Conservation (phyloP, 495 filamentous ascomycete genomes). For the Neurospora pannonica region DNA sequence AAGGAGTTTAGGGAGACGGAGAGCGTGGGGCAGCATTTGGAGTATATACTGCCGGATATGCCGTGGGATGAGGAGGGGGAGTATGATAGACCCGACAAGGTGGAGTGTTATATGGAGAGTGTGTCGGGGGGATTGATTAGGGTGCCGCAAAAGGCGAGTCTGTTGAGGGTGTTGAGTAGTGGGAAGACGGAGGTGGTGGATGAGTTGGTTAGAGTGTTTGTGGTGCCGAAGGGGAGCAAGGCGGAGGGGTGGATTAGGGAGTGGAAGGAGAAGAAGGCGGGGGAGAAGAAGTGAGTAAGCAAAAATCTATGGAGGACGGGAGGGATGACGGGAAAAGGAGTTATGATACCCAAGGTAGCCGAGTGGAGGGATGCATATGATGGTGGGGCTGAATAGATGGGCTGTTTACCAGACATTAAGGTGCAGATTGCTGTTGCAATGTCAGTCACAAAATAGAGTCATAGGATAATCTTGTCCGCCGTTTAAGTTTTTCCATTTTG, state of each 20-base stretch:
- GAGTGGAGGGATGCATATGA: background rate
- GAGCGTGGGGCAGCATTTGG: slow-evolving; percentile 59
- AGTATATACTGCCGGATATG: slow-evolving; percentile 59
- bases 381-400: background rate
- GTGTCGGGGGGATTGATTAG: slow-evolving; percentile 70
- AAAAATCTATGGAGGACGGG: too few species aligned
- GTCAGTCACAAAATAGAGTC: background rate
- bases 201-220: slow-evolving; percentile 68
- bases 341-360: background rate
- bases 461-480: background rate
- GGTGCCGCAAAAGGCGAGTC: slow-evolving; percentile 71
- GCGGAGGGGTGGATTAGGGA: slow-evolving; percentile 68
- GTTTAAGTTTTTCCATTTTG: background rate
- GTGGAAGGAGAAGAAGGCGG: slow-evolving; percentile 62
- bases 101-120: slow-evolving; percentile 92
- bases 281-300: slow-evolving; percentile 2
- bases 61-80: slow-evolving; percentile 74
- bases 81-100: slow-evolving; percentile 46
- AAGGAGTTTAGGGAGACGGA: slow-evolving; percentile 71
- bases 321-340: background rate
- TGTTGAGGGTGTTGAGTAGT: slow-evolving; percentile 62
- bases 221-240: slow-evolving; percentile 57
- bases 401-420: background rate
- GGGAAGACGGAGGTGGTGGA: slow-evolving; percentile 85
- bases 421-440: background rate